Percentiles rank a stretch among this genome's conserved stretches.
Evolutionary conservation across 805 yeast species (phyloP).

Genomic region (Myxozyma vanderwaltii): DNA sequence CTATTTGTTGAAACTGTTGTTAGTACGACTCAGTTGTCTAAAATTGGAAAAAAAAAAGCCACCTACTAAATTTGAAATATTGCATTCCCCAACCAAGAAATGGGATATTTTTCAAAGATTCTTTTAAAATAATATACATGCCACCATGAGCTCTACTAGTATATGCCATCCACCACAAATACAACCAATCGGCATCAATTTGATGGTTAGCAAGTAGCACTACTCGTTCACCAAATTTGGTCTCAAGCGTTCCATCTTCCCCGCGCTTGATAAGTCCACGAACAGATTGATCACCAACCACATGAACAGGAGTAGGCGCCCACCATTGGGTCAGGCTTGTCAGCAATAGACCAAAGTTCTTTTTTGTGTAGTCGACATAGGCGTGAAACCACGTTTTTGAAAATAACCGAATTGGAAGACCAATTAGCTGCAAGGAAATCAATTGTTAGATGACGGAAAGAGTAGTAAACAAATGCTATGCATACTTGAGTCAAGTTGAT

Average conservation of each 20-base stretch:
- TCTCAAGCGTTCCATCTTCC: slow-evolving; percentile 34
- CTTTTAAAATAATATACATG: slow-evolving; percentile 75
- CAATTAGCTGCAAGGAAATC: slow-evolving; percentile 30
- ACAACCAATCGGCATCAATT: slow-evolving; percentile 92
- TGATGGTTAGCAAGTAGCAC: slow-evolving; percentile 88
- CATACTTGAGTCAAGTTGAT: slow-evolving; percentile 31
- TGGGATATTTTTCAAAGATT: slow-evolving; percentile 69
- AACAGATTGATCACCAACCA: slow-evolving; percentile 39
- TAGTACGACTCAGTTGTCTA: background rate
- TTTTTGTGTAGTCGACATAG: slow-evolving; percentile 42
- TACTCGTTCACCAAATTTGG: slow-evolving; percentile 52
- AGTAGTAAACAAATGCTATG: background rate
- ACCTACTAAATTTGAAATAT: slow-evolving; percentile 59
- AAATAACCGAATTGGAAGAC: slow-evolving; percentile 38
- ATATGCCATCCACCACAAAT: slow-evolving; percentile 81
- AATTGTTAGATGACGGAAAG: too few species aligned
- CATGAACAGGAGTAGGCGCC: slow-evolving; percentile 38
- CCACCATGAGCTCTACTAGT: slow-evolving; percentile 65
- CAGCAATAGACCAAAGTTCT: slow-evolving; percentile 40
- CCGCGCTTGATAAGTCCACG: slow-evolving; percentile 35
- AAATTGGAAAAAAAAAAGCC: background rate
- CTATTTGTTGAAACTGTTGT: slow-evolving; percentile 2
- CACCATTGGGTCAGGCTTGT: slow-evolving; percentile 38
- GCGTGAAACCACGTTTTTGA: slow-evolving; percentile 38
- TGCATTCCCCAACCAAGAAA: slow-evolving; percentile 84